These are phyloP conservation scores for Geotrichum cucujoidarum DNA, from an alignment of 1,139 yeast species.

Conservation along the genomic window DNA sequence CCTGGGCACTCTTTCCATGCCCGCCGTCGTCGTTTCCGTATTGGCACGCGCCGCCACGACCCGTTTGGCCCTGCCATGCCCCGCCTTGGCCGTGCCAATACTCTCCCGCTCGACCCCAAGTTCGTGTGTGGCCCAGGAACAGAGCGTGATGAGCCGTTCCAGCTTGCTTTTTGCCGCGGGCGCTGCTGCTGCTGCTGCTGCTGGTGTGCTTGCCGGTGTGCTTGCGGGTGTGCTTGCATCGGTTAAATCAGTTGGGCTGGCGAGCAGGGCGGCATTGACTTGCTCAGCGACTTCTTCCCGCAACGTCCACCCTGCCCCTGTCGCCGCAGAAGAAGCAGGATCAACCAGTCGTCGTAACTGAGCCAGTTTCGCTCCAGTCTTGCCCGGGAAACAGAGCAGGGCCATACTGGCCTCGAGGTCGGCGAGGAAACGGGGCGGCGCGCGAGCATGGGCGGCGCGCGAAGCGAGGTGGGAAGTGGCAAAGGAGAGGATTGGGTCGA, in stretches of 20 bases:
- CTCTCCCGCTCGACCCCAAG: conserved; percentile 26
- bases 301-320: too few species aligned
- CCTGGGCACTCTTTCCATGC: background rate
- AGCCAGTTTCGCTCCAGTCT: conserved; percentile 32
- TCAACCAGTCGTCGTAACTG: conserved; percentile 35
- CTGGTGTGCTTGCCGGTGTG: too few species aligned
- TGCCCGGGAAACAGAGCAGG: conserved; percentile 38
- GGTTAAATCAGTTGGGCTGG: too few species aligned
- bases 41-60: too few species aligned
- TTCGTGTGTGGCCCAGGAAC: conserved; percentile 36
- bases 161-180: conserved; percentile 35
- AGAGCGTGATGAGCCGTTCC: conserved; percentile 33
- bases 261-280: conserved; percentile 38
- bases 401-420: conserved; percentile 42
- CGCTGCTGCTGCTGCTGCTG: too few species aligned
- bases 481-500: conserved; percentile 38
- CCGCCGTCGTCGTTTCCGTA: conserved; percentile 10
- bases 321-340: too few species aligned
- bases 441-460: conserved; percentile 37
- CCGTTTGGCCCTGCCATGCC: too few species aligned
- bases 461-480: conserved; percentile 38
- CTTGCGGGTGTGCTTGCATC: too few species aligned
- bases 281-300: conserved; percentile 37
- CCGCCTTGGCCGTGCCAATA: too few species aligned
- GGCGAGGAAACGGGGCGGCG: conserved; percentile 31